phyloP scores from a whole-genome alignment of 2,329 filamentous ascomycete genomes.

The Aspergillus flavus region DNA sequence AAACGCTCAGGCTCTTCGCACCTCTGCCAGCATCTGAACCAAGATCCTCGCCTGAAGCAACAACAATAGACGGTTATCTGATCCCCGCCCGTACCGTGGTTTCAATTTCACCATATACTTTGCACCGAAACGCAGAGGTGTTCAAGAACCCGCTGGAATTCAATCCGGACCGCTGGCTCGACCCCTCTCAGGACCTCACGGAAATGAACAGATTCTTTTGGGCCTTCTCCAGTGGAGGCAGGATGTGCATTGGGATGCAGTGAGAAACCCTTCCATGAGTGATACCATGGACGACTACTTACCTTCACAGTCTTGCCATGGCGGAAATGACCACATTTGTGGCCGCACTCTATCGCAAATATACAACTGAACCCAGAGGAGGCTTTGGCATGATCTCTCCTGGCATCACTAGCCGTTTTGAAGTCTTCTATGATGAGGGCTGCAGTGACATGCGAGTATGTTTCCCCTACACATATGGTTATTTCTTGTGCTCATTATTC shows the following conservation, averaged over 20 bases:
- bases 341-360: conserved; percentile 49
- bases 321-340: conserved; percentile 54
- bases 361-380: conserved; percentile 38
- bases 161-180: conserved; percentile 38
- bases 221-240: conserved; percentile 43
- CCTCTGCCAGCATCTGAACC: conserved; percentile 55
- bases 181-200: conserved; percentile 12
- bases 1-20: conserved; percentile 53
- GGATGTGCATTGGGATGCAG: conserved; percentile 47
- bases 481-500: background rate
- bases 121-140: conserved; percentile 37
- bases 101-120: conserved; percentile 33
- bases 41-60: conserved; percentile 35
- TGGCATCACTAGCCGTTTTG: conserved; percentile 34
- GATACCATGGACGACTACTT: background rate
- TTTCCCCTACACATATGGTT: background rate
- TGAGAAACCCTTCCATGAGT: conserved; percentile 13
- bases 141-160: conserved; percentile 32
- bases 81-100: conserved; percentile 38
- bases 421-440: conserved; percentile 33
- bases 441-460: background rate
- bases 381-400: conserved; percentile 24
- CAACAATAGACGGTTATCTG: conserved; percentile 36
- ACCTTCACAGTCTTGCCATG: conserved; percentile 47
- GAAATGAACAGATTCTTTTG: conserved; percentile 42